A percentile compares a stretch with the other conserved stretches of the same genome.
These are phyloP conservation scores for Hypoxylon sp. DNA, from an alignment of 2,329 filamentous ascomycete species.

Conservation along the genomic window DNA sequence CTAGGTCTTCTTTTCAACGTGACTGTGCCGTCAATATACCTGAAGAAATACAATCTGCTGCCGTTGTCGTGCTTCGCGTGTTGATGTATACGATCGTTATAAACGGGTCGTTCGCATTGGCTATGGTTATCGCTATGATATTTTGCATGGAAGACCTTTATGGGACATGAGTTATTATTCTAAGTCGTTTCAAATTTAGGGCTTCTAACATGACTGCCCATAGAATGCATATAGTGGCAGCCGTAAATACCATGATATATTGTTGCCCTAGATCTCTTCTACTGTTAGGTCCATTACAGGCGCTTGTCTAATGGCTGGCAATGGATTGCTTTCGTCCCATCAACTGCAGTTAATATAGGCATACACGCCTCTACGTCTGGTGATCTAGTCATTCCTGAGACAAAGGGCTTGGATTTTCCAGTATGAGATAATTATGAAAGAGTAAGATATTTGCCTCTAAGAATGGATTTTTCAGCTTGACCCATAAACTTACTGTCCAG, in stretches of 20 bases:
- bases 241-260: conserved; percentile 45
- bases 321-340: conserved; percentile 47
- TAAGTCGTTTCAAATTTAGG: background rate
- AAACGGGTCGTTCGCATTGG: conserved; percentile 46
- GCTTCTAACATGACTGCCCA: background rate
- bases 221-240: conserved; percentile 3
- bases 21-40: conserved; percentile 47
- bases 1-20: conserved; percentile 31
- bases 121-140: conserved; percentile 44
- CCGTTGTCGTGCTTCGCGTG: conserved; percentile 43
- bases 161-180: conserved; percentile 14
- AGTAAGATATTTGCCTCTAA: conserved; percentile 28
- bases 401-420: conserved; percentile 35
- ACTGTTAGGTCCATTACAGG: conserved; percentile 44
- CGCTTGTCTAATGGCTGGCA: conserved; percentile 41
- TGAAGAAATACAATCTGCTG: conserved; percentile 45
- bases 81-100: conserved; percentile 45
- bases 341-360: conserved; percentile 43
- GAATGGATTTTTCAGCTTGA: background rate
- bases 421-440: too few species aligned
- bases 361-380: conserved; percentile 42
- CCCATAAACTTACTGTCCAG: background rate
- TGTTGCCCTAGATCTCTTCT: conserved; percentile 49
- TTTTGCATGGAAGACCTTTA: conserved; percentile 46
- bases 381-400: conserved; percentile 51